These are phyloP conservation scores for Boletus sp. DNA, from an alignment of 768 basidiomycete species.

Conservation along the genomic window DNA sequence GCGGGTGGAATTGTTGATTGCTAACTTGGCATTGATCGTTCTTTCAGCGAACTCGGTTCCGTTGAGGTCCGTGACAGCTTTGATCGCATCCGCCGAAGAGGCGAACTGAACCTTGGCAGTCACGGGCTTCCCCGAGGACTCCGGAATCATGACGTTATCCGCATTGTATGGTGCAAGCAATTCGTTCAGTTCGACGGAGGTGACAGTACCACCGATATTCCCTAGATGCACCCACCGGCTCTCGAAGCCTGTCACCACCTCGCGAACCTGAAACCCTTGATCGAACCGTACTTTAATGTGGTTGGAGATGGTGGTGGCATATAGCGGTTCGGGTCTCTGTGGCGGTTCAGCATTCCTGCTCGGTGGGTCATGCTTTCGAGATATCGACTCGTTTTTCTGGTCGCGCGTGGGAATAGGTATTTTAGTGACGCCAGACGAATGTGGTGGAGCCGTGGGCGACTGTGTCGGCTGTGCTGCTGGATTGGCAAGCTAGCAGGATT, in stretches of 20 bases:
- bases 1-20: constrained; percentile 37
- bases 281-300: constrained; percentile 57
- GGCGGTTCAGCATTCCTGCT: neutral
- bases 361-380: constrained; percentile 1
- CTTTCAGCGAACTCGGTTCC: constrained; percentile 39
- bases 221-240: constrained; percentile 57
- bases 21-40: constrained; percentile 45
- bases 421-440: neutral
- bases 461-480: neutral
- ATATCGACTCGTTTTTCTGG: neutral
- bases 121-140: constrained; percentile 21
- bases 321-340: constrained; percentile 18
- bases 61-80: constrained; percentile 53
- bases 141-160: constrained; percentile 36
- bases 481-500: neutral
- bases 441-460: neutral
- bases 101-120: constrained; percentile 48
- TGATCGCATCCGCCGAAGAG: constrained; percentile 46
- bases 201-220: constrained; percentile 44
- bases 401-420: neutral
- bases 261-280: constrained; percentile 57
- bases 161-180: constrained; percentile 46
- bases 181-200: constrained; percentile 33
- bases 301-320: constrained; percentile 43
- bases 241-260: constrained; percentile 67